Evolutionary conservation across 1,284 basidiomycete genomes (phyloP), one percentile per base, ranked within the genome.

Genomic region (Moesziomyces sp.): DNA sequence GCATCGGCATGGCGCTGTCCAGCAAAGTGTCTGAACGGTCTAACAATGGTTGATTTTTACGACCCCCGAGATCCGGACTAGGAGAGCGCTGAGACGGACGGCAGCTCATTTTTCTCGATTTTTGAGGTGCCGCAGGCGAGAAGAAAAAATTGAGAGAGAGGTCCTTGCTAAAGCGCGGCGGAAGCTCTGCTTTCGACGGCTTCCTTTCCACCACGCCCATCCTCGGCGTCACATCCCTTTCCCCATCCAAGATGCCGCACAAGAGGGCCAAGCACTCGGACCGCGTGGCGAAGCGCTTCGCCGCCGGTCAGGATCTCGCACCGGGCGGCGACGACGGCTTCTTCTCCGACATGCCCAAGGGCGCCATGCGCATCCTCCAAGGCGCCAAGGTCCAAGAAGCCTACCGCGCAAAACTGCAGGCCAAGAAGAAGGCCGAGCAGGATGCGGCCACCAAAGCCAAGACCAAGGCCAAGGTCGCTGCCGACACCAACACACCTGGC

Each of bases 221-320:
- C 30, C 30, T 33, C 30, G 30, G 30, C 24, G 58, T 58, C 62
- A 55, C 54, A 65, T 52, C 46, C 23, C 11, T 28, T 19, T 19
- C 49, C 28, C 19, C 48, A 48, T 28, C 24, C 45, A 51, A 14
- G n/a, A 81, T 81, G 79, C 79, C 79, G 21, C 78, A 80, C 69
- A 81, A 81, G 51, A 65, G 78, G 28, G 78, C 79, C 1, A 81
- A 80, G 43, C 63, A 60, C 46, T 78, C 77, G 14, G 66, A 65
- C 46, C 66, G 79, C 33, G 50, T 70, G 30, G 68, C 76, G 30
- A 66, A 75, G 51, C 76, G 77, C 43, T 64, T 67, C 52, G 48
- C 55, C 47, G 21, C 68, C 11, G 74, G 76, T 11, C 52, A 73
- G 43, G 61, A 80, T 52, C 57, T 74, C 19, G 71, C 79, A 24